phyloP scores from a whole-genome alignment of 768 basidiomycete genomes.

The Psilocybe subaeruginosa region DNA sequence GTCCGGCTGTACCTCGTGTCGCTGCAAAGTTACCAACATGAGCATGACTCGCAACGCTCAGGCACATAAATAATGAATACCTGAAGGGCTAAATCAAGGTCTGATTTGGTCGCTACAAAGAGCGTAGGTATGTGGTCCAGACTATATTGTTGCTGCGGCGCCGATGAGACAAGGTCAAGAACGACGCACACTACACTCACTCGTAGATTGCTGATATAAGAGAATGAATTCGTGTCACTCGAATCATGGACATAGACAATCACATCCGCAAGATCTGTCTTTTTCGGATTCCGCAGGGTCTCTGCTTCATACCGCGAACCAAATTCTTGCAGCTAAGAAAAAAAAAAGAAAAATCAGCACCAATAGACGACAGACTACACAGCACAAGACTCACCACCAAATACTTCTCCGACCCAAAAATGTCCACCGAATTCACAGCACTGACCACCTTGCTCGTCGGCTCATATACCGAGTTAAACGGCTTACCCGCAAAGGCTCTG shows the following conservation, averaged over 20 bases:
- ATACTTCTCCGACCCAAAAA: conserved; percentile 94
- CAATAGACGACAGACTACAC: background rate
- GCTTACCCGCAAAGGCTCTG: conserved; percentile 84
- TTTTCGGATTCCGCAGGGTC: conserved; percentile 85
- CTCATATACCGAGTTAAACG: conserved; percentile 74
- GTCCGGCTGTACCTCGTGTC: conserved; percentile 98
- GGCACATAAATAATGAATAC: conserved; percentile 36
- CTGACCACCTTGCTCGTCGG: conserved; percentile 90
- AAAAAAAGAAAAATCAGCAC: background rate
- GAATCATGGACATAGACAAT: conserved; percentile 97
- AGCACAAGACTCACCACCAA: conserved; percentile 74
- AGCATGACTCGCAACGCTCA: conserved; percentile 4
- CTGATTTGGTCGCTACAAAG: conserved; percentile 99
- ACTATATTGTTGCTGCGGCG: conserved; percentile 91
- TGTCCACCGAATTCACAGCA: conserved; percentile 95
- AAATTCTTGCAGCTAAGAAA: conserved; percentile 94
- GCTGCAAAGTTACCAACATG: conserved; percentile 40
- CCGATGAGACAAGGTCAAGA: conserved; percentile 19
- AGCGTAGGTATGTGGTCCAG: conserved; percentile 93
- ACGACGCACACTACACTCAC: conserved; percentile 41
- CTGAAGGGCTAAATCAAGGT: conserved; percentile 95
- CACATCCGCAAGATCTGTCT: conserved; percentile 91
- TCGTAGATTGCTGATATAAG: conserved; percentile 95
- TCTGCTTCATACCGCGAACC: conserved; percentile 95
- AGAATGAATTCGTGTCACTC: conserved; percentile 98